A percentile compares a stretch with the other conserved stretches of the same genome.
Conservation (phyloP, 345 rosid species). For the thale cress (Arabidopsis thaliana) region DNA sequence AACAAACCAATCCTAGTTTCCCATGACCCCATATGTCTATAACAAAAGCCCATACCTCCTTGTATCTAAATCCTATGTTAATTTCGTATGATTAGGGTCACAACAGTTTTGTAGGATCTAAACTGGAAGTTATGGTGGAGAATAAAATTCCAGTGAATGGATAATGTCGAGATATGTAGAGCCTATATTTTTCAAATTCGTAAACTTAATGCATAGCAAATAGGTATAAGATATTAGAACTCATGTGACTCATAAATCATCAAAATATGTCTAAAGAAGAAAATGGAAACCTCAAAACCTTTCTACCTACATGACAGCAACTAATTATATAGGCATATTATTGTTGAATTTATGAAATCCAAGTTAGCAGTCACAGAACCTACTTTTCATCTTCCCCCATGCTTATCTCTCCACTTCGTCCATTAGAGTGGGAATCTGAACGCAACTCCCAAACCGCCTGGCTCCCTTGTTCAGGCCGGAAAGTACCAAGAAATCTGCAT, state of each 20-base stretch:
- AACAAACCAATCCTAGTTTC: constrained; percentile 17
- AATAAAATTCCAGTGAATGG: constrained; percentile 5
- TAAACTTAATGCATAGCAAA: constrained; percentile 17
- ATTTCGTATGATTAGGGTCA: constrained; percentile 13
- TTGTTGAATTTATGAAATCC: constrained; percentile 7
- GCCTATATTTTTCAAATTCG: constrained; percentile 8
- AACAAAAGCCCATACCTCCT: constrained; percentile 7
- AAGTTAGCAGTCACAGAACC: constrained; percentile 34
- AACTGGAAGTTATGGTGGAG: constrained; percentile 4
- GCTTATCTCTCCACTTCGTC: constrained; percentile 65
- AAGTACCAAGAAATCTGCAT: constrained; percentile 89
- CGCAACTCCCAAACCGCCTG: constrained; percentile 86
- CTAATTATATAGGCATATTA: not conserved
- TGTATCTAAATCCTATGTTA: not conserved
- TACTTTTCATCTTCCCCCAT: constrained; percentile 74
- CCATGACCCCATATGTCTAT: constrained; percentile 17
- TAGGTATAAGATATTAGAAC: constrained; percentile 11
- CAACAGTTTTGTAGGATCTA: constrained; percentile 19
- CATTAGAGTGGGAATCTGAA: constrained; percentile 60
- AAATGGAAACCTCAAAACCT: constrained; percentile 18
- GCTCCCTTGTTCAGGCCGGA: constrained; percentile 75
- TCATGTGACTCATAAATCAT: constrained; percentile 1
- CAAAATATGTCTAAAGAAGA: constrained; percentile 14
- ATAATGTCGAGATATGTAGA: constrained; percentile 10
- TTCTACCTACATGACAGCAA: constrained; percentile 25